These are phyloP conservation scores for Ganoderma meredithae DNA, from an alignment of 1,284 basidiomycete species.

Conservation along the genomic window DNA sequence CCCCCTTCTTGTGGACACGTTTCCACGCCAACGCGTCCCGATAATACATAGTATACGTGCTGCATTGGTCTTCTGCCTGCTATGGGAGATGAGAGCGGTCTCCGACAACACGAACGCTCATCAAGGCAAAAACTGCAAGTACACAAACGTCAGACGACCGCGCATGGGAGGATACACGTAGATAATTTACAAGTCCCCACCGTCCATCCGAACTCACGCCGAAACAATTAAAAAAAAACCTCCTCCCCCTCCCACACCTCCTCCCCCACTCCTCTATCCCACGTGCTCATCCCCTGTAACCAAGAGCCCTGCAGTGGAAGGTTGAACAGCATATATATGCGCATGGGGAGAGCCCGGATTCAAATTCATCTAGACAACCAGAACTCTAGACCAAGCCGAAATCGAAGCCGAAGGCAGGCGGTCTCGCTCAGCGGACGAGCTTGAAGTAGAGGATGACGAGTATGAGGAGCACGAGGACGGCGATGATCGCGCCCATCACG, in stretches of 20 bases:
- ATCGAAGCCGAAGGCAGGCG: too few species aligned
- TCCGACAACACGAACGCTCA: neutral
- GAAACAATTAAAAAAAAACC: too few species aligned
- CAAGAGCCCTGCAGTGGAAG: neutral
- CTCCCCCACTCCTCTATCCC: too few species aligned
- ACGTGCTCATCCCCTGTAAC: neutral
- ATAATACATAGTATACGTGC: too few species aligned
- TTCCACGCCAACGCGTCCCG: too few species aligned
- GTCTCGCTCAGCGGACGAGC: slow-evolving; percentile 47
- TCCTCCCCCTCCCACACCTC: too few species aligned
- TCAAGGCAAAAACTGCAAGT: neutral
- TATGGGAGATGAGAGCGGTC: too few species aligned
- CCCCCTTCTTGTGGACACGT: too few species aligned
- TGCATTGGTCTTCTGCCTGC: too few species aligned
- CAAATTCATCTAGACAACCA: too few species aligned
- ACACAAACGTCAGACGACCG: neutral
- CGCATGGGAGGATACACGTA: neutral
- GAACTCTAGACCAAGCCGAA: neutral
- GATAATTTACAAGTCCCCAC: neutral
- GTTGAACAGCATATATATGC: neutral
- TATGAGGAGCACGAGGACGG: slow-evolving; percentile 75
- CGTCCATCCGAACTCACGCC: neutral
- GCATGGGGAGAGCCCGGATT: too few species aligned
- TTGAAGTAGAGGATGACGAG: slow-evolving; percentile 78
- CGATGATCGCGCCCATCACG: slow-evolving; percentile 75